Percentiles rank a stretch among this genome's conserved stretches.
phyloP scores from a whole-genome alignment of 352 stramenopile genomes.

The Globisporangium recalcitrans region DNA sequence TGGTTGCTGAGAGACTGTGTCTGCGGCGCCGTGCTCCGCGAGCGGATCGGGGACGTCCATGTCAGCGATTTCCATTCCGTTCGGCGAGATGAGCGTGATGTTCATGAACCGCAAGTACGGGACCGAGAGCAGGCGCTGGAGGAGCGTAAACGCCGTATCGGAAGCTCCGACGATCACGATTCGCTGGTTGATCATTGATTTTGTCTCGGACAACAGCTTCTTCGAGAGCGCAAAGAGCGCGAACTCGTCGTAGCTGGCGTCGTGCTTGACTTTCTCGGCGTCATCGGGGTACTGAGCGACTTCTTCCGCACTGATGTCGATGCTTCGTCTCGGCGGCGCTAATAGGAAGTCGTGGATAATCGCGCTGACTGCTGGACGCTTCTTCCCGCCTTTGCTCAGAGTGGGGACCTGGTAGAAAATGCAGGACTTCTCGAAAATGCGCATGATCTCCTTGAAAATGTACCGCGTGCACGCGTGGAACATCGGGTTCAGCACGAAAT shows the following conservation, averaged over 20 bases:
- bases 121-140: constrained; percentile 68
- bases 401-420: constrained; percentile 46
- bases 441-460: constrained; percentile 79
- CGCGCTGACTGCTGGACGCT: constrained; percentile 23
- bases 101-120: constrained; percentile 86
- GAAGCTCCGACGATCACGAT: constrained; percentile 85
- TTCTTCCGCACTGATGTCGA: constrained; percentile 37
- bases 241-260: constrained; percentile 28
- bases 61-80: constrained; percentile 46
- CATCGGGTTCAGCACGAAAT: constrained; percentile 72
- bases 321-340: constrained; percentile 44
- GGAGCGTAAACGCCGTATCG: constrained; percentile 68
- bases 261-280: constrained; percentile 18
- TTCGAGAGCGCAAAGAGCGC: constrained; percentile 86
- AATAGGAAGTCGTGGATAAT: constrained; percentile 61
- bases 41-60: constrained; percentile 17
- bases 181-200: constrained; percentile 75
- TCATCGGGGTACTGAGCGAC: constrained; percentile 48
- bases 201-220: constrained; percentile 81
- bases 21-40: background rate
- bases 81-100: constrained; percentile 79
- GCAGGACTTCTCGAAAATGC: constrained; percentile 64
- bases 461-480: constrained; percentile 55
- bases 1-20: constrained; percentile 7
- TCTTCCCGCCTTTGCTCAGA: background rate